These are phyloP conservation scores for Russula ochroleuca DNA, from an alignment of 768 basidiomycete genomes.

Conservation along the genomic window DNA sequence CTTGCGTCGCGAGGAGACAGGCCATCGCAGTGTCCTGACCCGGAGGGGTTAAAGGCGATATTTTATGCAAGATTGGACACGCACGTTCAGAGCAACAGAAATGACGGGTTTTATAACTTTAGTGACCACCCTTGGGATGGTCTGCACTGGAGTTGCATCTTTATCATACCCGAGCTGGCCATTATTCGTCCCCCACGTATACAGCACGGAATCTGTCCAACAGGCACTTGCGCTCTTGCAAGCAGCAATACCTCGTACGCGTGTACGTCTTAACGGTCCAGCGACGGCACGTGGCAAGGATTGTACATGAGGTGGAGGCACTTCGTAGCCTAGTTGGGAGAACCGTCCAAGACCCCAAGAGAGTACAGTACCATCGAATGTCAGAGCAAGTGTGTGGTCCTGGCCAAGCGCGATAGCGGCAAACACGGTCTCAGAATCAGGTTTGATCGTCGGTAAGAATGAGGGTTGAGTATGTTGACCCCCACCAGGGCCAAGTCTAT, in stretches of 20 bases:
- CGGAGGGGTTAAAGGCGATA: not conserved
- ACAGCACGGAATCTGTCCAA: conserved; percentile 71
- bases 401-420: conserved; percentile 79
- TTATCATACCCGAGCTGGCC: conserved; percentile 92
- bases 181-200: conserved; percentile 89
- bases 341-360: conserved; percentile 93
- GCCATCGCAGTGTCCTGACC: conserved; percentile 75
- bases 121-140: conserved; percentile 75
- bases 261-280: conserved; percentile 72
- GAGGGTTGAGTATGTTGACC: conserved; percentile 75
- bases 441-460: conserved; percentile 55
- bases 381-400: conserved; percentile 89
- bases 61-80: conserved; percentile 30
- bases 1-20: conserved; percentile 71
- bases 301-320: conserved; percentile 66
- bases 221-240: conserved; percentile 84
- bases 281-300: conserved; percentile 66
- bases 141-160: conserved; percentile 65
- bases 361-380: conserved; percentile 72
- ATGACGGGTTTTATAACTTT: conserved; percentile 66
- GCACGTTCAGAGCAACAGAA: conserved; percentile 69
- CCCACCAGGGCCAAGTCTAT: conserved; percentile 56
- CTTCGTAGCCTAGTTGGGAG: conserved; percentile 79
- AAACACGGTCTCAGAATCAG: conserved; percentile 47
- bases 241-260: conserved; percentile 77